Conservation (phyloP, 257 asterid species). For the Solanum medicagineum region DNA sequence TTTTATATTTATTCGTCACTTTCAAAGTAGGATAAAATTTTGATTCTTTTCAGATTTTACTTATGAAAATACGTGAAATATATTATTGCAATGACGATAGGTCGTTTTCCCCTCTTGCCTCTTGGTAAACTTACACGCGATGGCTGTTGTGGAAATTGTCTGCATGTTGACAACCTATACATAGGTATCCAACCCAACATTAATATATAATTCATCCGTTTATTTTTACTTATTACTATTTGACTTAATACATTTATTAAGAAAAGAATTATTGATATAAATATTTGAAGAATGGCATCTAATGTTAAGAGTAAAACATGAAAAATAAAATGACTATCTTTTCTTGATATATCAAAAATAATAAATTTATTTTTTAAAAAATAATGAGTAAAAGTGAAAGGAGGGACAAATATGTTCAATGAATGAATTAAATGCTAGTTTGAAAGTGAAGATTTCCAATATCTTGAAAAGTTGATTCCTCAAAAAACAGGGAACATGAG, state of each 20-base stretch:
- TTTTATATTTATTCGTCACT: no score
- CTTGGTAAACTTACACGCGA: background rate
- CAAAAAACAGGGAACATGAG: background rate
- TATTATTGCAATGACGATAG: background rate
- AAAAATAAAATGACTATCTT: no score
- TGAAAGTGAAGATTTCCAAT: background rate
- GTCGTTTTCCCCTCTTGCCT: background rate
- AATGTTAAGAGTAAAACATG: no score
- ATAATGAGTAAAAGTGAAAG: no score
- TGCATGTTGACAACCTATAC: background rate
- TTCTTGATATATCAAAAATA: no score
- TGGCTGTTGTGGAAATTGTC: background rate
- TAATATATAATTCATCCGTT: background rate
- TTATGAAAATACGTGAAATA: background rate
- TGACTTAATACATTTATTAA: no score
- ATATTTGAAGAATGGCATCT: no score
- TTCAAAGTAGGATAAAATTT: background rate
- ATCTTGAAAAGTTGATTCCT: background rate
- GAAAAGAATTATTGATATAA: no score
- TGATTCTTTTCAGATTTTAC: background rate
- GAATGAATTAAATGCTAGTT: background rate
- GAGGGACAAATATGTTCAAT: background rate
- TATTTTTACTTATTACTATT: no score
- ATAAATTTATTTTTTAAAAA: no score
- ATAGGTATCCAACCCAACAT: background rate